Evolutionary conservation across 352 stramenopile genomes (phyloP).

Genomic region (Phytophthora sp.): DNA sequence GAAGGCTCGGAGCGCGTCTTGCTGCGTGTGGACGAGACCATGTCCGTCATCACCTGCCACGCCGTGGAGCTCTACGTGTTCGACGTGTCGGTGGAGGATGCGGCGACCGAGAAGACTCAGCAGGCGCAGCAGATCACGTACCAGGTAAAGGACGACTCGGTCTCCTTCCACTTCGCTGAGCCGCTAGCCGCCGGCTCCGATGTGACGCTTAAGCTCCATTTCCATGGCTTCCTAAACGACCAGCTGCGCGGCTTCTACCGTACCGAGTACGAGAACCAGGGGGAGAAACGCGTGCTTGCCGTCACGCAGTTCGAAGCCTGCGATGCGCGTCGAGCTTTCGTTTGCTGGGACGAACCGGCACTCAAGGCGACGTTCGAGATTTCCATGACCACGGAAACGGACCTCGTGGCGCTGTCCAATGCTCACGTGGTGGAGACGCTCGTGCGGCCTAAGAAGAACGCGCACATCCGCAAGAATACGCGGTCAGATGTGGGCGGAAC

Average conservation of each 20-base stretch:
- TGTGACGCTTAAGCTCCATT: slow-evolving; percentile 55
- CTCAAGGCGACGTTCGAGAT: slow-evolving; percentile 96
- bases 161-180: slow-evolving; percentile 67
- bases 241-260: slow-evolving; percentile 97
- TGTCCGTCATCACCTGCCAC: slow-evolving; percentile 91
- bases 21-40: slow-evolving; percentile 62
- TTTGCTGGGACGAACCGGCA: slow-evolving; percentile 98
- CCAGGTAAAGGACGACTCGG: slow-evolving; percentile 55
- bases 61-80: slow-evolving; percentile 93
- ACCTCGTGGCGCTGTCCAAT: slow-evolving; percentile 95
- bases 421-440: slow-evolving; percentile 93
- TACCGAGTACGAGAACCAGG: slow-evolving; percentile 92
- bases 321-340: slow-evolving; percentile 94
- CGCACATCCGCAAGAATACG: slow-evolving; percentile 54
- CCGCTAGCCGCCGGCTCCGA: slow-evolving; percentile 36
- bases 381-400: slow-evolving; percentile 90
- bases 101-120: slow-evolving; percentile 26
- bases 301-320: slow-evolving; percentile 88
- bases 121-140: slow-evolving; percentile 57
- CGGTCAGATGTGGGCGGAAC: slow-evolving; percentile 38
- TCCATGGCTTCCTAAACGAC: slow-evolving; percentile 88
- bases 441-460: slow-evolving; percentile 64
- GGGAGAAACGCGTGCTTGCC: slow-evolving; percentile 93
- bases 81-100: slow-evolving; percentile 63
- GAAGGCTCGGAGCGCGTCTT: slow-evolving; percentile 66